phyloP scores from a whole-genome alignment of 2,329 filamentous ascomycete species.

The Chalaropsis ovoidea region DNA sequence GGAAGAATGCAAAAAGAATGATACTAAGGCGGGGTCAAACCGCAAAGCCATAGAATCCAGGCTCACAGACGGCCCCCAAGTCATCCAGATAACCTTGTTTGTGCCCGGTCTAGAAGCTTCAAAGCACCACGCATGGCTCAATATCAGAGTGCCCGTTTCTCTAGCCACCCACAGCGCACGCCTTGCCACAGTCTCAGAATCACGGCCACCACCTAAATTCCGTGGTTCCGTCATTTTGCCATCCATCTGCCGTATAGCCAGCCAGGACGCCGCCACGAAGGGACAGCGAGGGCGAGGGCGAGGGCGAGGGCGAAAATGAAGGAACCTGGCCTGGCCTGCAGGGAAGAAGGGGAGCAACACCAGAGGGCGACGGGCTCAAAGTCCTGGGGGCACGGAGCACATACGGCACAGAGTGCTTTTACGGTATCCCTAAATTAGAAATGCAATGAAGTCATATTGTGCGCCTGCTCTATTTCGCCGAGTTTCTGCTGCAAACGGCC shows the following conservation, averaged over 20 bases:
- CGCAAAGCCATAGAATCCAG: background rate
- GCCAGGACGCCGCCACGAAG: background rate
- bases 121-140: background rate
- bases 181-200: too few species aligned
- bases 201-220: background rate
- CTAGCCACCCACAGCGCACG: background rate
- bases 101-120: constrained; percentile 1
- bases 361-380: background rate
- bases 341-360: background rate
- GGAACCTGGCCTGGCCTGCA: background rate
- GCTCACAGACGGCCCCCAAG: constrained; percentile 6
- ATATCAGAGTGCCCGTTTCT: background rate
- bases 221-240: background rate
- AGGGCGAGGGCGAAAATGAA: too few species aligned
- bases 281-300: background rate
- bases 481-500: background rate
- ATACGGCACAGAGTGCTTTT: constrained; percentile 2
- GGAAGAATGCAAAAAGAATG: background rate
- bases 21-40: background rate
- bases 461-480: background rate
- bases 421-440: constrained; percentile 9
- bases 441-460: constrained; percentile 6
- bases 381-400: background rate
- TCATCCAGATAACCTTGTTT: constrained; percentile 6
- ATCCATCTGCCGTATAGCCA: background rate